phyloP scores from a whole-genome alignment of 140 eudicot genomes.

The Stevia rebaudiana region DNA sequence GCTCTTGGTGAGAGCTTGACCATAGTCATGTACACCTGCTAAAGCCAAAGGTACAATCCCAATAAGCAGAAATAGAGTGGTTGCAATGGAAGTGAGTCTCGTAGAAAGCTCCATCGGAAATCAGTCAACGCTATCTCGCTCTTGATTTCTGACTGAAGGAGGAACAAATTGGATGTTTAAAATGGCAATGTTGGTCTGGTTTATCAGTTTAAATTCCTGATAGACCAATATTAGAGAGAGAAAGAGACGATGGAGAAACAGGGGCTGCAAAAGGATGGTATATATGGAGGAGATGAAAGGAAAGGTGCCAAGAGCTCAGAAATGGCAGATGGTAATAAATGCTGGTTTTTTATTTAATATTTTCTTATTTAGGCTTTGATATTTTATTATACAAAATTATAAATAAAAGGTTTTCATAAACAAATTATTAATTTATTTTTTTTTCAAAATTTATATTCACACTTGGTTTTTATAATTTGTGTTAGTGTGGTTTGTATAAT shows the following conservation, averaged over 20 bases:
- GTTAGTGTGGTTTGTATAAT: too few relatives aligned
- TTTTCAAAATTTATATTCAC: too few relatives aligned
- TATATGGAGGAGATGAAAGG: constrained; percentile 40
- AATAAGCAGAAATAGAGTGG: constrained; percentile 42
- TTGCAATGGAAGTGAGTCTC: constrained; percentile 33
- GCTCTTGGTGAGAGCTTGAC: constrained; percentile 64
- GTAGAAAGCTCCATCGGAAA: constrained; percentile 47
- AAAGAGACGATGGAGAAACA: constrained; percentile 11
- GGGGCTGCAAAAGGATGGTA: constrained; percentile 24
- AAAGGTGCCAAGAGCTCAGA: constrained; percentile 45
- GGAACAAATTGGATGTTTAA: not conserved
- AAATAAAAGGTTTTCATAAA: too few relatives aligned
- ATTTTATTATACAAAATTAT: not conserved
- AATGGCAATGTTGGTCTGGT: constrained; percentile 45
- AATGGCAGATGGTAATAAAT: constrained; percentile 47
- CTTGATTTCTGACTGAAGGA: not conserved
- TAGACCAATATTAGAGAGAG: constrained; percentile 25
- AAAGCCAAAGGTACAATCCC: constrained; percentile 49
- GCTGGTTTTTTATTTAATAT: constrained; percentile 24
- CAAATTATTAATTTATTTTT: too few relatives aligned
- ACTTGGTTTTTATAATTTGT: too few relatives aligned
- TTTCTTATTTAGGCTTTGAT: not conserved
- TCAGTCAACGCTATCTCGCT: not conserved
- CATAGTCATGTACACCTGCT: constrained; percentile 60
- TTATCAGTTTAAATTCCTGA: constrained; percentile 34